A percentile compares a stretch with the other conserved stretches of the same genome.
phyloP scores from a whole-genome alignment of 208 protist genomes.

The Acanthamoeba healyi region DNA sequence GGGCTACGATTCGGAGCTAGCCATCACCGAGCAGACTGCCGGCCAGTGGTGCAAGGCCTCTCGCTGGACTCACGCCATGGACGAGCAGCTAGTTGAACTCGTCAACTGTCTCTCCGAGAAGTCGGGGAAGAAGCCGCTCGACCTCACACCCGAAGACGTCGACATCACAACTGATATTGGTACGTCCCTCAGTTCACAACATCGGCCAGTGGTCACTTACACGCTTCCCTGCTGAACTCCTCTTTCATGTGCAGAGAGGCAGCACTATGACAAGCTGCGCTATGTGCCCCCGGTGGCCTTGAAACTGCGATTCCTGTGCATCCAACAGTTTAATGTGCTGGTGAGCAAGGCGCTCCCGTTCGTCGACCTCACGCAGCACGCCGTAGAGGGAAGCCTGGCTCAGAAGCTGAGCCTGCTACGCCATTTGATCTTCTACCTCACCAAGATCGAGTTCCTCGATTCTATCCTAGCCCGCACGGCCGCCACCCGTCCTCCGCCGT shows the following conservation, averaged over 20 bases:
- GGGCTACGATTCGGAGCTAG: slow-evolving; percentile 45
- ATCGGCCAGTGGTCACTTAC: neutral
- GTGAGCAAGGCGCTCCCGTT: slow-evolving; percentile 37
- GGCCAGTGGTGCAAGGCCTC: slow-evolving; percentile 32
- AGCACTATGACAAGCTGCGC: slow-evolving; percentile 26
- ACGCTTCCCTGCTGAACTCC: neutral
- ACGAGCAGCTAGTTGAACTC: slow-evolving; percentile 69
- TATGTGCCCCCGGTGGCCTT: neutral
- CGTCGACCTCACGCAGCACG: neutral
- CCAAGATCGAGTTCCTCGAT: slow-evolving; percentile 28
- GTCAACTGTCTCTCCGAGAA: slow-evolving; percentile 49
- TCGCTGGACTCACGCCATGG: slow-evolving; percentile 42
- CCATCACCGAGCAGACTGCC: slow-evolving; percentile 38
- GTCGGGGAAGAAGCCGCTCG: slow-evolving; percentile 42
- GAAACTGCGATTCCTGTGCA: slow-evolving; percentile 21
- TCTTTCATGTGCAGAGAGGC: neutral
- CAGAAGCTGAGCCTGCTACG: neutral
- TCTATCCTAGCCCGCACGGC: slow-evolving; percentile 18
- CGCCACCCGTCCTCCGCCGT: neutral
- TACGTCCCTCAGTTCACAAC: neutral
- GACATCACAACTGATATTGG: neutral
- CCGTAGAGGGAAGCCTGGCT: slow-evolving; percentile 2
- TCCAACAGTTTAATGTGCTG: slow-evolving; percentile 25
- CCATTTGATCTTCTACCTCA: slow-evolving; percentile 32
- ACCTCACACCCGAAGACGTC: slow-evolving; percentile 14